A percentile compares a stretch with the other conserved stretches of the same genome.
Evolutionary conservation across 441 rosid genomes (phyloP).

Genomic region (Jatropha podagrica): DNA sequence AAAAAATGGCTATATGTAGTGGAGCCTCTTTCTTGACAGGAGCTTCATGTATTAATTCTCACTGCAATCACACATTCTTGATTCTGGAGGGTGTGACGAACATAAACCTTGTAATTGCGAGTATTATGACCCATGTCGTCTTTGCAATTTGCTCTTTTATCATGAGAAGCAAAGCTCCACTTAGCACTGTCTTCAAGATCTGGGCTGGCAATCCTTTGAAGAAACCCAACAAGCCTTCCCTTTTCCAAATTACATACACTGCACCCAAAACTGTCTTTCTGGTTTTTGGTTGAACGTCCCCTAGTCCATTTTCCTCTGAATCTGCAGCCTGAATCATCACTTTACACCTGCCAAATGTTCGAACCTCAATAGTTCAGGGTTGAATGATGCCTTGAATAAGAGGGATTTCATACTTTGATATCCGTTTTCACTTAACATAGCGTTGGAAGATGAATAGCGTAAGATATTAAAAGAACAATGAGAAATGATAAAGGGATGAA

Average conservation of each 20-base stretch:
- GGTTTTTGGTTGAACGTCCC: conserved; percentile 32
- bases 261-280: conserved; percentile 53
- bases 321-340: conserved; percentile 83
- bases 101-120: conserved; percentile 57
- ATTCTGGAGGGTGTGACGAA: conserved; percentile 28
- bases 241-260: conserved; percentile 63
- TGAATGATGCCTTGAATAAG: not conserved
- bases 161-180: conserved; percentile 85
- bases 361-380: not conserved
- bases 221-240: conserved; percentile 79
- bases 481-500: not conserved
- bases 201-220: conserved; percentile 87
- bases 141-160: conserved; percentile 86
- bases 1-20: not conserved
- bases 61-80: conserved; percentile 32
- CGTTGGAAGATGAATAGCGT: too few relatives aligned
- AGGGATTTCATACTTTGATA: not conserved
- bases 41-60: not conserved
- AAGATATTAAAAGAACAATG: not conserved
- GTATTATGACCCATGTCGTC: conserved; percentile 70
- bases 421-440: not conserved
- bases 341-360: conserved; percentile 60
- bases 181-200: conserved; percentile 79
- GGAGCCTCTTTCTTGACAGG: conserved; percentile 16
- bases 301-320: conserved; percentile 41